phyloP scores from a whole-genome alignment of 2,329 filamentous ascomycete genomes.

The Cryphonectria naterciae region DNA sequence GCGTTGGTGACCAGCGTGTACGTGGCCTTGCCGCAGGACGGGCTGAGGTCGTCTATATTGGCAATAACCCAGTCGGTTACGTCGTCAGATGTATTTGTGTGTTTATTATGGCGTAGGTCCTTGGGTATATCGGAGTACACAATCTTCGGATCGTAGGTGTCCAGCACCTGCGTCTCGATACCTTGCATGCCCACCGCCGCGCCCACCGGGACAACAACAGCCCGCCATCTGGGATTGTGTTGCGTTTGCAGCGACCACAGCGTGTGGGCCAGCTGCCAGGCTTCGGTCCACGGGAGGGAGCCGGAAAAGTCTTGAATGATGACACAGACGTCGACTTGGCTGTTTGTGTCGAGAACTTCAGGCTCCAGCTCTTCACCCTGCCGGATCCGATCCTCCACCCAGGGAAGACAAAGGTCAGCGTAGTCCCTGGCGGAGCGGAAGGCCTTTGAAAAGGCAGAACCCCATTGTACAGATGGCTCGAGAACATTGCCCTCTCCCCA shows the following conservation, averaged over 20 bases:
- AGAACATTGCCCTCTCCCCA: conserved; percentile 30
- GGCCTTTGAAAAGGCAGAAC: conserved; percentile 17
- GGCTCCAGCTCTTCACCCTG: conserved; percentile 10
- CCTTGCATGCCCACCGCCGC: not conserved
- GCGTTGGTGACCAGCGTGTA: conserved; percentile 14
- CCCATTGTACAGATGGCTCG: conserved; percentile 26
- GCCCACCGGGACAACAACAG: conserved; percentile 18
- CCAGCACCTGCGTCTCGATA: conserved; percentile 20
- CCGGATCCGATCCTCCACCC: conserved; percentile 23
- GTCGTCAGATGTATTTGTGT: not conserved
- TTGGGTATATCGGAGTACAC: not conserved
- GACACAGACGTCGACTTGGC: conserved; percentile 25
- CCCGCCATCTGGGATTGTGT: conserved; percentile 22
- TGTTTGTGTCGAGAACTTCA: not conserved
- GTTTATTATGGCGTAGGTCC: not conserved
- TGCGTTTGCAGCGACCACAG: conserved; percentile 19
- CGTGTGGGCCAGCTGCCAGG: conserved; percentile 16
- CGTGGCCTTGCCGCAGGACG: not conserved
- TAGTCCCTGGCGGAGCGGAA: conserved; percentile 18
- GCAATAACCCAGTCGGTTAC: conserved; percentile 18
- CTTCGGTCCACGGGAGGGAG: conserved; percentile 6
- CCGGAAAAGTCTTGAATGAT: conserved; percentile 16
- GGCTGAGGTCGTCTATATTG: not conserved
- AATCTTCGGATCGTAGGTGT: conserved; percentile 22
- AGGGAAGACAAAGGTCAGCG: conserved; percentile 9